These are phyloP conservation scores for Suillus fuscotomentosus DNA, from an alignment of 768 basidiomycete genomes.

Conservation along the genomic window DNA sequence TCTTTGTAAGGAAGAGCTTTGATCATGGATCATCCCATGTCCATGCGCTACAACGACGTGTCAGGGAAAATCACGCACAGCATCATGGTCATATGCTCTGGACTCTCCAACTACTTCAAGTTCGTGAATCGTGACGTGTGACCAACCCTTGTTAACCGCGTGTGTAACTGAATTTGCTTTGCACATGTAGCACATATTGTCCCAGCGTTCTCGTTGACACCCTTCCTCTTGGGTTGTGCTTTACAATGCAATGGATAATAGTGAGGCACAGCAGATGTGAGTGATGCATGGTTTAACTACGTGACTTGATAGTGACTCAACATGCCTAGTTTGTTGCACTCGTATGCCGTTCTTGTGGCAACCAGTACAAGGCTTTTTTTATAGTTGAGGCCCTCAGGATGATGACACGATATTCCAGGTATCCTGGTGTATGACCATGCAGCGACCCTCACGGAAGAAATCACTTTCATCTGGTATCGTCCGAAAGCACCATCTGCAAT, in stretches of 20 bases:
- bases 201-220: neutral
- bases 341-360: slow-evolving; percentile 1
- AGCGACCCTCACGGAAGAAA: slow-evolving; percentile 34
- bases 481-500: slow-evolving; percentile 38
- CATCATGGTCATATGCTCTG: neutral
- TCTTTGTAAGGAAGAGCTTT: neutral
- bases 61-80: neutral
- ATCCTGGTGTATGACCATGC: slow-evolving; percentile 30
- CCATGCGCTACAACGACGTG: neutral
- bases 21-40: neutral
- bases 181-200: neutral
- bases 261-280: neutral
- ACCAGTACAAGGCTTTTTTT: neutral
- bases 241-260: neutral
- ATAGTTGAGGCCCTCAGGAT: neutral
- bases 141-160: neutral
- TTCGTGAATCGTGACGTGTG: neutral
- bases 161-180: neutral
- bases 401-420: slow-evolving; percentile 13
- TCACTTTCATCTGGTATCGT: slow-evolving; percentile 44
- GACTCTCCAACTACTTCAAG: neutral
- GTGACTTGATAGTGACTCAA: neutral
- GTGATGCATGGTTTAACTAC: neutral
- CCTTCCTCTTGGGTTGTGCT: neutral
- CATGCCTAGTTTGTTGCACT: neutral